Conservation (phyloP, 2,329 filamentous ascomycete species). For the Venturia carpophila region DNA sequence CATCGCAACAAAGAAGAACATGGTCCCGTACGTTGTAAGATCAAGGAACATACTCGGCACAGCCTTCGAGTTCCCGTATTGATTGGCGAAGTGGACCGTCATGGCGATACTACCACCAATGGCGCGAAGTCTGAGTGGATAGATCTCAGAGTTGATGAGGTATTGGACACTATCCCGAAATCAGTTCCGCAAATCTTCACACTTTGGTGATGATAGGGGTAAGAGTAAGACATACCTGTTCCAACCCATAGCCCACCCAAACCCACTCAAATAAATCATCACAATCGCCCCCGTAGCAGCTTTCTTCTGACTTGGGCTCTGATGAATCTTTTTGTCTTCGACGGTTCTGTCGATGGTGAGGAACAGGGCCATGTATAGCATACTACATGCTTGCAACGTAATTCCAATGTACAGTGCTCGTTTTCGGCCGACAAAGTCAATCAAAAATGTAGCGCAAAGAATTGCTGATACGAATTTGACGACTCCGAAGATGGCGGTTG, state of each 20-base stretch:
- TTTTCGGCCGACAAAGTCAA: constrained; percentile 72
- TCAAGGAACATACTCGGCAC: constrained; percentile 66
- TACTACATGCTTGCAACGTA: constrained; percentile 40
- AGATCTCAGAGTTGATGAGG: constrained; percentile 68
- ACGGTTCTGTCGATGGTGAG: constrained; percentile 53
- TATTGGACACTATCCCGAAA: constrained; percentile 69
- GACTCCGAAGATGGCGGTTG: constrained; percentile 68
- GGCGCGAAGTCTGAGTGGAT: constrained; percentile 65
- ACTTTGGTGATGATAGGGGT: background rate
- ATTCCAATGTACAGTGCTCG: constrained; percentile 43
- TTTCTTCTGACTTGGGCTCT: constrained; percentile 43
- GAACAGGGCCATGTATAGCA: constrained; percentile 49
- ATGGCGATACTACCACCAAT: constrained; percentile 64
- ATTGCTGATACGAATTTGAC: constrained; percentile 62
- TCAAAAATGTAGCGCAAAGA: constrained; percentile 66
- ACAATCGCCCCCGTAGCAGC: constrained; percentile 57
- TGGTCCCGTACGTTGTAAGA: constrained; percentile 54
- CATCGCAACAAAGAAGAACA: constrained; percentile 66
- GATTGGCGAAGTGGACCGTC: constrained; percentile 71
- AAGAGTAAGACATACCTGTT: background rate
- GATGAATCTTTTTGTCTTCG: constrained; percentile 40
- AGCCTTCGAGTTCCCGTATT: constrained; percentile 69
- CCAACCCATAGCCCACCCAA: constrained; percentile 31
- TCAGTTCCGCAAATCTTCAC: background rate
- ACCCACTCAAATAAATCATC: constrained; percentile 52